Percentiles rank a stretch among this genome's conserved stretches.
These are phyloP conservation scores for Parathielavia appendiculata DNA, from an alignment of 495 filamentous ascomycete species.

Conservation along the genomic window DNA sequence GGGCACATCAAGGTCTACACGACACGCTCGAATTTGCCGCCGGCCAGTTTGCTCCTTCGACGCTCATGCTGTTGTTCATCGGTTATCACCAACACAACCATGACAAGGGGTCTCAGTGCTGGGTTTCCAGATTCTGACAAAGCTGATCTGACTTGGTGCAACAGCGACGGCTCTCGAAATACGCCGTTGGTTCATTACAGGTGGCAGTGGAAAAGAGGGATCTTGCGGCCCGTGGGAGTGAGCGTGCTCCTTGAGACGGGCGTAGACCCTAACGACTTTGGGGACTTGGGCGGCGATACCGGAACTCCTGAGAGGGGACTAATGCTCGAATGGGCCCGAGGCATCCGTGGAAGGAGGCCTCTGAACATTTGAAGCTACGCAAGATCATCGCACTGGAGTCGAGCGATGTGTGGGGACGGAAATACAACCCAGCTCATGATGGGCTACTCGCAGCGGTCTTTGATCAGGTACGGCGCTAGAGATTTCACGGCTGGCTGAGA, in stretches of 20 bases:
- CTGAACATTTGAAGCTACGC: background rate
- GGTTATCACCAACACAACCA: background rate
- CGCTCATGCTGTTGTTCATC: background rate
- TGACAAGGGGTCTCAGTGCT: background rate
- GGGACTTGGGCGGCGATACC: background rate
- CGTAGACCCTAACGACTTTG: slow-evolving; percentile 1
- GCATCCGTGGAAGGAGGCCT: background rate
- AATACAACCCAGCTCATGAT: background rate
- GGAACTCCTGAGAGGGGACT: slow-evolving; percentile 1
- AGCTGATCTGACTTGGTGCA: background rate
- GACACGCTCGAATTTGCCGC: background rate
- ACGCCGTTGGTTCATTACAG: background rate
- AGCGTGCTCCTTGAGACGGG: background rate
- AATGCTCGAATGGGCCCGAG: background rate
- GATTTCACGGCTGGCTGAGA: background rate
- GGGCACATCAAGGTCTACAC: background rate
- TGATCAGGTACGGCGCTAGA: background rate
- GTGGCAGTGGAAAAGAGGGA: background rate
- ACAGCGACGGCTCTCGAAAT: background rate
- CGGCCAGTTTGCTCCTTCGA: slow-evolving; percentile 2
- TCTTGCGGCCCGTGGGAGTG: background rate
- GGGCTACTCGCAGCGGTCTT: background rate
- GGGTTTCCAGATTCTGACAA: background rate
- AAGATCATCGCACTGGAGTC: background rate
- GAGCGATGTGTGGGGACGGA: background rate